Percentiles rank a stretch among this genome's conserved stretches.
Evolutionary conservation across 2,329 filamentous ascomycete species (phyloP).

Genomic region (Cladosporium colombiae): DNA sequence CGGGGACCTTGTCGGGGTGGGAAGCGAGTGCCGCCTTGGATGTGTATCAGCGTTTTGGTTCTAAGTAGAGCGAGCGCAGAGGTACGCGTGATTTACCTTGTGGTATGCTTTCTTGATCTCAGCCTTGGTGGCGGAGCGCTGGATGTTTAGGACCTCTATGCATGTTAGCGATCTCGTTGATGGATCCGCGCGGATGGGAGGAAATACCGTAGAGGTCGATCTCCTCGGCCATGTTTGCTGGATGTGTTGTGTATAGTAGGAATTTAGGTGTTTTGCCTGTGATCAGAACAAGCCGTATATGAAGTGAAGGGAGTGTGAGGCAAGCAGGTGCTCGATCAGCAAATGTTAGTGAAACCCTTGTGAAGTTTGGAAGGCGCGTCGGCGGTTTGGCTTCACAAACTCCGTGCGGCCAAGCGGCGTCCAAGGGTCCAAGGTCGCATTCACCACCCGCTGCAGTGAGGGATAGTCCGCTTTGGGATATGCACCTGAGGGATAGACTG

Average conservation of each 20-base stretch:
- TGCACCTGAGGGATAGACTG: too few relatives aligned
- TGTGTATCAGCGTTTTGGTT: background rate
- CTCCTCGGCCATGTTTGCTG: conserved; percentile 45
- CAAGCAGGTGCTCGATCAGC: background rate
- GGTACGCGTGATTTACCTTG: conserved; percentile 54
- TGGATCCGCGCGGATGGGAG: background rate
- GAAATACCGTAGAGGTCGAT: conserved; percentile 59
- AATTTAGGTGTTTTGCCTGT: background rate
- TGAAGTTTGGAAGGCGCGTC: conserved; percentile 5
- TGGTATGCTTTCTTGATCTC: conserved; percentile 96
- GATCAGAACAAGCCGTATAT: background rate
- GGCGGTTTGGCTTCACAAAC: background rate
- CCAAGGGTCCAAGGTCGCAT: too few relatives aligned
- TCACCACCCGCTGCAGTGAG: background rate
- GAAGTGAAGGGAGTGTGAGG: background rate
- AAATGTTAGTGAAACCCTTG: background rate
- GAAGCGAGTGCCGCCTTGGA: conserved; percentile 63
- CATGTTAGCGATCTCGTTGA: conserved; percentile 32
- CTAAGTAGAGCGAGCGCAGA: background rate
- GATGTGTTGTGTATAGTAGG: background rate
- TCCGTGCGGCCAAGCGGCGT: conserved; percentile 8
- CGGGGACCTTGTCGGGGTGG: conserved; percentile 94
- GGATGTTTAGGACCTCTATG: conserved; percentile 76
- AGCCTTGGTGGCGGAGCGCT: conserved; percentile 68
- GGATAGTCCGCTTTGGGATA: too few relatives aligned